Conservation (phyloP, 495 filamentous ascomycete genomes). For the Clavariopsis aquatica region DNA sequence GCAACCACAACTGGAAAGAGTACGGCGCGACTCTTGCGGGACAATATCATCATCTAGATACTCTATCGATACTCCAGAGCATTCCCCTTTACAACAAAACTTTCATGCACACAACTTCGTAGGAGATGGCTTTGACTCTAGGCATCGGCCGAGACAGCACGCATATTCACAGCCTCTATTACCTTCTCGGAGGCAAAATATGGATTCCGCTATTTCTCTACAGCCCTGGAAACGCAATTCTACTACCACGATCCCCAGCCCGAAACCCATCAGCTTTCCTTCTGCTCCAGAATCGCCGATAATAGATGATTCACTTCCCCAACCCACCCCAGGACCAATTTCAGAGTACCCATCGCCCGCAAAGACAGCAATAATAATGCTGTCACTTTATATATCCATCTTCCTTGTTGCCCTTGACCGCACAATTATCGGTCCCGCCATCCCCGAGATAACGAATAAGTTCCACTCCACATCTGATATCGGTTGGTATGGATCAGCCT, state of each 20-base stretch:
- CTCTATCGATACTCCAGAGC: neutral
- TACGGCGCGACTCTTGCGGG: neutral
- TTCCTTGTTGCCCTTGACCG: slow-evolving; percentile 38
- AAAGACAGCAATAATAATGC: slow-evolving; percentile 40
- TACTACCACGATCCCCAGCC: neutral
- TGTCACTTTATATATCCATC: slow-evolving; percentile 42
- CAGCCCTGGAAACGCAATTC: neutral
- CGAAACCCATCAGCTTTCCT: neutral
- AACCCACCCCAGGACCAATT: neutral
- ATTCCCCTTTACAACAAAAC: neutral
- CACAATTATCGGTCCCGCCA: slow-evolving; percentile 39
- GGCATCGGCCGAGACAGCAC: neutral
- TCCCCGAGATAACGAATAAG: slow-evolving; percentile 38
- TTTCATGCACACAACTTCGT: neutral
- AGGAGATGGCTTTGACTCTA: neutral
- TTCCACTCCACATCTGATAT: slow-evolving; percentile 38
- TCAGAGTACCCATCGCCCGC: slow-evolving; percentile 6
- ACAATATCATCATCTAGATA: neutral
- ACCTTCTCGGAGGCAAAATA: neutral
- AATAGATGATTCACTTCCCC: neutral
- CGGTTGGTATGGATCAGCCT: slow-evolving; percentile 39
- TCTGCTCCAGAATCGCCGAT: neutral
- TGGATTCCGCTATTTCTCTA: neutral
- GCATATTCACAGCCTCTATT: neutral
- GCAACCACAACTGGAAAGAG: neutral